Conservation (phyloP, 208 protist species). For the Crithidia bombi region DNA sequence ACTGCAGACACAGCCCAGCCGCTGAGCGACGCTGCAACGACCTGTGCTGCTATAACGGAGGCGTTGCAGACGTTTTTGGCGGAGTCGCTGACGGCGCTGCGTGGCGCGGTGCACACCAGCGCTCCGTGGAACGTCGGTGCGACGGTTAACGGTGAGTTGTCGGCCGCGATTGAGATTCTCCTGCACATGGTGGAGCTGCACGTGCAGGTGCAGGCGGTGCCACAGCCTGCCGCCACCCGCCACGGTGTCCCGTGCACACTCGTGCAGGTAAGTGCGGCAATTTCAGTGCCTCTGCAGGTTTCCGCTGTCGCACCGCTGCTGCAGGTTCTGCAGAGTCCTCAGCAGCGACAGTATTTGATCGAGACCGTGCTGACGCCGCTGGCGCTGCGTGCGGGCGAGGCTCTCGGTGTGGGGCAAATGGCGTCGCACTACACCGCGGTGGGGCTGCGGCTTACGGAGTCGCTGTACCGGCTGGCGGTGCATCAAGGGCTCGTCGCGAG, state of each 20-base stretch:
- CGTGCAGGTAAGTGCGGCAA: slow-evolving; percentile 29
- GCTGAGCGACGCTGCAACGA: slow-evolving; percentile 24
- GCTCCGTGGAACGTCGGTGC: slow-evolving; percentile 45
- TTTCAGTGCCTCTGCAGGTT: slow-evolving; percentile 47
- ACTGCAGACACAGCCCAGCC: slow-evolving; percentile 9
- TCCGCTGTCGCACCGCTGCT: slow-evolving; percentile 47
- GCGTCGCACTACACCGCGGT: slow-evolving; percentile 34
- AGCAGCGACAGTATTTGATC: slow-evolving; percentile 45
- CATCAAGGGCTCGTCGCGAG: slow-evolving; percentile 7
- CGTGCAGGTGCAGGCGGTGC: slow-evolving; percentile 28
- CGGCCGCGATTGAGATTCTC: slow-evolving; percentile 51
- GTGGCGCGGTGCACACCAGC: slow-evolving; percentile 25
- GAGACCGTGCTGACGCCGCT: slow-evolving; percentile 43
- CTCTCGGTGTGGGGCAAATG: slow-evolving; percentile 29
- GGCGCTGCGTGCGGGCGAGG: slow-evolving; percentile 28
- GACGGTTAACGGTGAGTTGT: slow-evolving; percentile 36
- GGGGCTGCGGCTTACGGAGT: slow-evolving; percentile 29
- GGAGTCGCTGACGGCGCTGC: slow-evolving; percentile 18
- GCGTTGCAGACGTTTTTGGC: slow-evolving; percentile 26
- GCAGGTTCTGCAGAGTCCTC: slow-evolving; percentile 25
- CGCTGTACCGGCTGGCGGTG: slow-evolving; percentile 37
- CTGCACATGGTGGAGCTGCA: slow-evolving; percentile 44
- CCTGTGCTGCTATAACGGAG: slow-evolving; percentile 29
- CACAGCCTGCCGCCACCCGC: slow-evolving; percentile 9
- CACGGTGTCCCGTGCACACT: slow-evolving; percentile 19